A percentile compares a stretch with the other conserved stretches of the same genome.
Evolutionary conservation across 2,329 filamentous ascomycete species (phyloP).

Genomic region (Colletotrichum godetiae): DNA sequence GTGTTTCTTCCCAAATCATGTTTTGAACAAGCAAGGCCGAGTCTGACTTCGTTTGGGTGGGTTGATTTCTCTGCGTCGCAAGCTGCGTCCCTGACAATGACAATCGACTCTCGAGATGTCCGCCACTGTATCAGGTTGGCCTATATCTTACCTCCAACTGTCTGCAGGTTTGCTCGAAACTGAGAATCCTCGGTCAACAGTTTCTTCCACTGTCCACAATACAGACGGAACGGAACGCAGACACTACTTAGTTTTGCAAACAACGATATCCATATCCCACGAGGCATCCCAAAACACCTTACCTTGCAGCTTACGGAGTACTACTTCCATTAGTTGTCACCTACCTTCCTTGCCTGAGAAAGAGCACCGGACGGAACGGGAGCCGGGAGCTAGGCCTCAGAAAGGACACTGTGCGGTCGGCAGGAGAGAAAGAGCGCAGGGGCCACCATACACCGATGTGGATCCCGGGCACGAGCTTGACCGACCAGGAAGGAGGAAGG

Average conservation of each 20-base stretch:
- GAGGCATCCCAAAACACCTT: background rate
- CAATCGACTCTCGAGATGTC: background rate
- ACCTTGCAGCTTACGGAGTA: background rate
- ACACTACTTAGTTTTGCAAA: background rate
- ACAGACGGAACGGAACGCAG: background rate
- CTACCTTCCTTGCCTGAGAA: background rate
- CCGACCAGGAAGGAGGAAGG: too few relatives aligned
- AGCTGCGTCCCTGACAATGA: background rate
- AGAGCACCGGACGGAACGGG: too few relatives aligned
- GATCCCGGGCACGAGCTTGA: background rate
- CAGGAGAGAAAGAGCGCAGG: background rate
- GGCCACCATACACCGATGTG: conserved; percentile 24
- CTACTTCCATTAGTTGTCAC: background rate
- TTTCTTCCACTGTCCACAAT: too few relatives aligned
- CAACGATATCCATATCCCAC: background rate
- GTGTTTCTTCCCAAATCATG: background rate
- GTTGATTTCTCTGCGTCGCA: background rate
- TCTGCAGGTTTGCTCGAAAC: too few relatives aligned
- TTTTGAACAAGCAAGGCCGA: background rate
- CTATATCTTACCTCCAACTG: too few relatives aligned
- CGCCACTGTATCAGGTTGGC: too few relatives aligned
- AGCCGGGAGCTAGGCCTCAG: background rate
- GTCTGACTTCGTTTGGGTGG: background rate
- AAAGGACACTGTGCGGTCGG: background rate
- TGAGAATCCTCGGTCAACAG: too few relatives aligned